phyloP scores from a whole-genome alignment of 2,329 filamentous ascomycete species.

The Triangularia setosa region DNA sequence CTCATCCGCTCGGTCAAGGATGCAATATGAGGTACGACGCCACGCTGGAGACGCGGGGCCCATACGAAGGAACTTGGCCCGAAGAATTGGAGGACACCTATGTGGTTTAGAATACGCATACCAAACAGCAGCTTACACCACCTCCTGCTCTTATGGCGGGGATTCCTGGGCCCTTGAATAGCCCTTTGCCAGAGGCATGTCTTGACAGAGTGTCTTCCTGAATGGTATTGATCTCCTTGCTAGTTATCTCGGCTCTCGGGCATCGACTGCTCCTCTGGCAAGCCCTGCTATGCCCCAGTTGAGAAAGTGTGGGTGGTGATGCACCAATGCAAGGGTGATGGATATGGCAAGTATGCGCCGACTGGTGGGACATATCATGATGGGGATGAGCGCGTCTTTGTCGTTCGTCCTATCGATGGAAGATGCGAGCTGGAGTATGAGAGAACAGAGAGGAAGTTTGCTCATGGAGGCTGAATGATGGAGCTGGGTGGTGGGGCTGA shows the following conservation, averaged over 20 bases:
- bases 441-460: neutral
- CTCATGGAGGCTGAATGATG: neutral
- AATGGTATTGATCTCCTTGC: neutral
- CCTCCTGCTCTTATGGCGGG: neutral
- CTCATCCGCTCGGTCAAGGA: neutral
- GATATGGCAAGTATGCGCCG: neutral
- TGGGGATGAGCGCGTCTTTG: neutral
- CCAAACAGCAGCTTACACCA: neutral
- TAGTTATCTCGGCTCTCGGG: neutral
- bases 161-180: neutral
- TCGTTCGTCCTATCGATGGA: neutral
- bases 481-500: neutral
- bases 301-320: neutral
- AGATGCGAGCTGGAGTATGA: neutral
- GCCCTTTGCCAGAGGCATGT: neutral
- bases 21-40: neutral
- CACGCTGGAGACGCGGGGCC: neutral
- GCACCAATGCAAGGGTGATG: neutral
- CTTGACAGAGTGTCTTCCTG: neutral
- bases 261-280: neutral
- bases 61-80: neutral
- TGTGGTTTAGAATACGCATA: neutral
- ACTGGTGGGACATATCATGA: neutral
- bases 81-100: neutral
- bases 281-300: neutral